phyloP scores from a whole-genome alignment of 441 rosid genomes.

The Kokia cookei region DNA sequence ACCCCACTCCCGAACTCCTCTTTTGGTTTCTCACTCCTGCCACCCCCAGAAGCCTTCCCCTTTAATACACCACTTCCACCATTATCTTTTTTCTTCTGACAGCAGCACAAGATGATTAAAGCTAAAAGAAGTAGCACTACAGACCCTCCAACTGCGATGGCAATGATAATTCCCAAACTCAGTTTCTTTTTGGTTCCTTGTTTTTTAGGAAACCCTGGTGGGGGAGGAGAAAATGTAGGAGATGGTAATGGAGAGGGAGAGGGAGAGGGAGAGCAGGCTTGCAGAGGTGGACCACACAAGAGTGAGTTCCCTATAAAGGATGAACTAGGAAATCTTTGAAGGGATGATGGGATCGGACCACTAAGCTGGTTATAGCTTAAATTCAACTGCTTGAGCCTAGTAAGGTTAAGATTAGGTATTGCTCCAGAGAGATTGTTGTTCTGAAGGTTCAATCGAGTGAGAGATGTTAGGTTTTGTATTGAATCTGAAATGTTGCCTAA shows the following conservation, averaged over 20 bases:
- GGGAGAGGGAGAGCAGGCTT: conserved; percentile 52
- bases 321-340: conserved; percentile 48
- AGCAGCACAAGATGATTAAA: conserved; percentile 34
- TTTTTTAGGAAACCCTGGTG: conserved; percentile 32
- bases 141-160: conserved; percentile 49
- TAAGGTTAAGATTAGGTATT: conserved; percentile 36
- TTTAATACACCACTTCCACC: conserved; percentile 35
- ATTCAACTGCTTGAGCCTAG: conserved; percentile 44
- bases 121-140: conserved; percentile 33
- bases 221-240: conserved; percentile 31
- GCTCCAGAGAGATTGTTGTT: conserved; percentile 52
- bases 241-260: conserved; percentile 38
- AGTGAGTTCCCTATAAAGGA: conserved; percentile 54
- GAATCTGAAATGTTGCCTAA: conserved; percentile 43
- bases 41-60: conserved; percentile 40
- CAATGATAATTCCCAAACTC: conserved; percentile 41
- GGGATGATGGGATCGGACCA: conserved; percentile 54
- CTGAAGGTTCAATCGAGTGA: conserved; percentile 49
- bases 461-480: conserved; percentile 31
- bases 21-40: conserved; percentile 69
- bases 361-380: conserved; percentile 57
- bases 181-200: conserved; percentile 33
- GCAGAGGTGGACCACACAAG: conserved; percentile 73
- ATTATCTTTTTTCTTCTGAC: conserved; percentile 44
- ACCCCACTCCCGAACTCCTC: conserved; percentile 97